A percentile compares a stretch with the other conserved stretches of the same genome.
phyloP scores from a whole-genome alignment of 139 green algal species.

The Chlorella sp. region DNA sequence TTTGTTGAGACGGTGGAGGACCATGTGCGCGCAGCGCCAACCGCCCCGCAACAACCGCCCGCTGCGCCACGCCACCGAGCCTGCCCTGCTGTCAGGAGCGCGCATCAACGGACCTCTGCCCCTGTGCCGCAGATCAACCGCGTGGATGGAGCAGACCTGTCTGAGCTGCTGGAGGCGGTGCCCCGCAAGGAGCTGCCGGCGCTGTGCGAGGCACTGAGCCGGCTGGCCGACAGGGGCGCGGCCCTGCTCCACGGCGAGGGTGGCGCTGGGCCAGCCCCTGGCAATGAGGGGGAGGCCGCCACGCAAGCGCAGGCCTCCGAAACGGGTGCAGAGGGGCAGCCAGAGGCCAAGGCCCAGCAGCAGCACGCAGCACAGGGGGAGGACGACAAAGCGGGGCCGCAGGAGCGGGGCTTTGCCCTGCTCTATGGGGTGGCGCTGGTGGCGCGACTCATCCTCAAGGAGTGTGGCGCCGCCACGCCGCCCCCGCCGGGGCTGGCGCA shows the following conservation, averaged over 20 bases:
- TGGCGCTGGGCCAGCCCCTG: not conserved
- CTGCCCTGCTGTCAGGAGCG: too few species aligned
- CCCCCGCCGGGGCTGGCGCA: slow-evolving; percentile 31
- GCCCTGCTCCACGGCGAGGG: not conserved
- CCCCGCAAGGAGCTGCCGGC: slow-evolving; percentile 15
- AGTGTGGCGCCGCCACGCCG: slow-evolving; percentile 22
- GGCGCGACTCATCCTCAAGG: slow-evolving; percentile 33
- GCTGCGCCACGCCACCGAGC: not conserved
- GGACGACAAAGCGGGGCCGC: too few species aligned
- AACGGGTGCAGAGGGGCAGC: not conserved
- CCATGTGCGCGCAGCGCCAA: not conserved
- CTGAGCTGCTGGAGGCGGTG: slow-evolving; percentile 29
- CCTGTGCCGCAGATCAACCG: not conserved
- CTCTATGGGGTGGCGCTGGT: slow-evolving; percentile 41
- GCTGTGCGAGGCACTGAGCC: slow-evolving; percentile 28
- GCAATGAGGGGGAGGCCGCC: not conserved
- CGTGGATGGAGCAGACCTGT: slow-evolving; percentile 22
- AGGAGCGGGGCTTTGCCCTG: slow-evolving; percentile 26
- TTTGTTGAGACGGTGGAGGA: not conserved
- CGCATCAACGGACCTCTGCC: too few species aligned
- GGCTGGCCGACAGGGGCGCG: not conserved
- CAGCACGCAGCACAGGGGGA: not conserved
- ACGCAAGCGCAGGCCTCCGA: not conserved
- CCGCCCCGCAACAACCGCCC: not conserved
- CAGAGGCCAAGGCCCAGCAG: not conserved